Conservation (phyloP, 305 asterid genomes). For the Fraxinus floribunda region DNA sequence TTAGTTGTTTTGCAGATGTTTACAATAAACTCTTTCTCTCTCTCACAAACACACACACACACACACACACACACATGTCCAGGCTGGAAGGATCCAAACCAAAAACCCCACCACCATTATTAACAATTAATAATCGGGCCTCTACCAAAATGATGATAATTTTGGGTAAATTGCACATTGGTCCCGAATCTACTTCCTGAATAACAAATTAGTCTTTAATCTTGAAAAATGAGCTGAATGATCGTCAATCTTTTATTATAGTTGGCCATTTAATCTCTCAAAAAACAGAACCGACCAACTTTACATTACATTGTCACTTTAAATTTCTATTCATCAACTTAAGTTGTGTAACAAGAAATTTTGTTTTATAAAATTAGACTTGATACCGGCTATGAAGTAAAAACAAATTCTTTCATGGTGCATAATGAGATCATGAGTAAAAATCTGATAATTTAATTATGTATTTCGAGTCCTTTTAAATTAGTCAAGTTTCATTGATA, state of each 20-base stretch:
- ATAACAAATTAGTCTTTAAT: background rate
- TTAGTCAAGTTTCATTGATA: too few relatives aligned
- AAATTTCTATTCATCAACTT: background rate
- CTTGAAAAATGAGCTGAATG: background rate
- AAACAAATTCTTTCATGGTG: background rate
- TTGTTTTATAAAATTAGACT: background rate
- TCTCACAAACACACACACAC: background rate
- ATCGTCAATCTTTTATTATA: background rate
- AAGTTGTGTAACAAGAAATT: background rate
- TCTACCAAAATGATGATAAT: constrained; percentile 20
- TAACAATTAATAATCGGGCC: constrained; percentile 47
- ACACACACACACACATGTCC: constrained; percentile 27
- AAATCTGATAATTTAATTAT: background rate
- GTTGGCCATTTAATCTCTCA: background rate
- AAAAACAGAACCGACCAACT: background rate
- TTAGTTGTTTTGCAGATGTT: constrained; percentile 34
- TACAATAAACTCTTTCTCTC: background rate
- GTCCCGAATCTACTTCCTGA: background rate
- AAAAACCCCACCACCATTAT: constrained; percentile 49
- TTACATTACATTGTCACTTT: background rate
- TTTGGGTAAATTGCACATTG: background rate
- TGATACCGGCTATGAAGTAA: background rate
- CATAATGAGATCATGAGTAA: background rate
- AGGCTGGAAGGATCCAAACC: constrained; percentile 53
- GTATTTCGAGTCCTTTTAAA: background rate